Evolutionary conservation across 257 asterid genomes (phyloP).

Genomic region (Datura wrightii): DNA sequence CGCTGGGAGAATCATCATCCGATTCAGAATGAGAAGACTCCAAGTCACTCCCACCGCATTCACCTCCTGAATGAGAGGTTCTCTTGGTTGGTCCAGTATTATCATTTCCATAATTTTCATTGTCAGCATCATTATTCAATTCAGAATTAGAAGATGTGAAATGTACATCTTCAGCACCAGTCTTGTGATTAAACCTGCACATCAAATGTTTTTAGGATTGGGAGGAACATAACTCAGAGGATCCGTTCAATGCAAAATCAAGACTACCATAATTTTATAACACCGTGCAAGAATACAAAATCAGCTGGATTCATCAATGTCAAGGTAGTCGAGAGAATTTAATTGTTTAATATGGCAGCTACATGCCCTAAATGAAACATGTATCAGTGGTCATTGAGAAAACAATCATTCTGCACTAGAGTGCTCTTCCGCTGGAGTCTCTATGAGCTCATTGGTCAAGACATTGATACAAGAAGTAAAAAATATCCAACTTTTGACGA

Average conservation of each 20-base stretch:
- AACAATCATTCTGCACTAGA: not conserved
- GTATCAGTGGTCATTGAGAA: not conserved
- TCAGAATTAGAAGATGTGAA: conserved; percentile 66
- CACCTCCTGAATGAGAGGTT: conserved; percentile 45
- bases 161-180: conserved; percentile 91
- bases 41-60: conserved; percentile 47
- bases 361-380: not conserved
- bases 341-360: not conserved
- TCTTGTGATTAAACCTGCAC: conserved; percentile 92
- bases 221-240: conserved; percentile 23
- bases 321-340: not conserved
- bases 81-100: conserved; percentile 38
- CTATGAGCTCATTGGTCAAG: no score
- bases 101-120: conserved; percentile 40
- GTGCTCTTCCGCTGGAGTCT: not conserved
- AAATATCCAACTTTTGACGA: not conserved
- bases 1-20: conserved; percentile 50
- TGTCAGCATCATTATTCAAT: conserved; percentile 52
- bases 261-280: not conserved
- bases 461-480: not conserved
- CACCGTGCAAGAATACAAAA: not conserved
- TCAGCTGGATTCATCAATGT: not conserved
- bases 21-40: conserved; percentile 60
- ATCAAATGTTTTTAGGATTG: conserved; percentile 36
- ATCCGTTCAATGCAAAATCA: not conserved